These are phyloP conservation scores for Verticillium nubilum DNA, from an alignment of 2,329 filamentous ascomycete genomes.

Conservation along the genomic window DNA sequence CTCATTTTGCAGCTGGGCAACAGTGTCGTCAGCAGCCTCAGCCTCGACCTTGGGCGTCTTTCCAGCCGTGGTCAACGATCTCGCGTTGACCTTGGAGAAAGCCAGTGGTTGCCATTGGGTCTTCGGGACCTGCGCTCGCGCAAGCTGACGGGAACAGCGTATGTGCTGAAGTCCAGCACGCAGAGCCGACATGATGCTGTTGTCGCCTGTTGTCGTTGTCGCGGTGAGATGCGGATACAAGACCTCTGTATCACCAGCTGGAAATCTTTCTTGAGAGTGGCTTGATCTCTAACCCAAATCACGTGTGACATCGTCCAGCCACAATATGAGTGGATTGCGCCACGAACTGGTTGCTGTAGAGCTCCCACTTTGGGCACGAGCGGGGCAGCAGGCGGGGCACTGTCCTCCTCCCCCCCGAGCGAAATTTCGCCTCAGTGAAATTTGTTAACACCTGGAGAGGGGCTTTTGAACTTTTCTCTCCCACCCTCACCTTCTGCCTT, in stretches of 20 bases:
- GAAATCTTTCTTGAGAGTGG: constrained; percentile 10
- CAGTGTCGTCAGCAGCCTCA: constrained; percentile 14
- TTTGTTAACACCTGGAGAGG: constrained; percentile 1
- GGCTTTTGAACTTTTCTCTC: not conserved
- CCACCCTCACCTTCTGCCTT: not conserved
- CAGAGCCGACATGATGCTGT: constrained; percentile 27
- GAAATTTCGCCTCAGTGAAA: not conserved
- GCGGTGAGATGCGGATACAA: not conserved
- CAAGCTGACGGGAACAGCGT: constrained; percentile 24
- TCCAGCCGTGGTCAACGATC: constrained; percentile 18
- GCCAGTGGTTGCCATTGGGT: constrained; percentile 15
- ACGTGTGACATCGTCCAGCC: not conserved
- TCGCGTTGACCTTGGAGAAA: constrained; percentile 18
- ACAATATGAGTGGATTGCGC: not conserved
- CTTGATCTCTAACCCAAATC: not conserved
- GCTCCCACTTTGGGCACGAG: constrained; percentile 2
- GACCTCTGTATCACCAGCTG: not conserved
- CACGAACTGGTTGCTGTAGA: constrained; percentile 1
- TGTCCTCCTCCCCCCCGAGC: not conserved
- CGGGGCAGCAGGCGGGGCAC: constrained; percentile 1
- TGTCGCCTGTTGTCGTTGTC: constrained; percentile 9
- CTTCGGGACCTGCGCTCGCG: constrained; percentile 22
- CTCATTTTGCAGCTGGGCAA: not conserved
- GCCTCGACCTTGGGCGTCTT: constrained; percentile 5
- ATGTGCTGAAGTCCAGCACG: constrained; percentile 28